Evolutionary conservation across 768 basidiomycete genomes (phyloP).

Genomic region (Wakefieldia striispora): DNA sequence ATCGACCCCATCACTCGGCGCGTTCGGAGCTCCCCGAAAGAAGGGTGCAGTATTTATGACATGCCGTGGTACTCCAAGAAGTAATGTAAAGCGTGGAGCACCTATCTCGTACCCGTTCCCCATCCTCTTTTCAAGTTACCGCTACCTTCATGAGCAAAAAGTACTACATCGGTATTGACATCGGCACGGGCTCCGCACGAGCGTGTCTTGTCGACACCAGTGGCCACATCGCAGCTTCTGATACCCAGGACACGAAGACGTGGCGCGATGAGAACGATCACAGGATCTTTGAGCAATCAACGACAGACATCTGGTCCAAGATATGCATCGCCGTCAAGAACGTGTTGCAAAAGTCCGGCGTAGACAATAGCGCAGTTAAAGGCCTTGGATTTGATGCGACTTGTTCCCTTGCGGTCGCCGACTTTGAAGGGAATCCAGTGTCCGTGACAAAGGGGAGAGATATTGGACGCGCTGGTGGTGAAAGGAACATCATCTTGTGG

Average conservation of each 20-base stretch:
- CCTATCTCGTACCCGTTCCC: conserved; percentile 5
- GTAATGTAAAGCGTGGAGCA: conserved; percentile 11
- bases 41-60: neutral
- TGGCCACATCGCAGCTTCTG: conserved; percentile 74
- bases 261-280: conserved; percentile 84
- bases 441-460: conserved; percentile 66
- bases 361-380: conserved; percentile 63
- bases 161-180: conserved; percentile 70
- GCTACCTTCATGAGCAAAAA: conserved; percentile 35
- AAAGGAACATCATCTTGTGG: conserved; percentile 91
- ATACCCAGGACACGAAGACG: conserved; percentile 78
- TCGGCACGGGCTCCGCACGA: conserved; percentile 93
- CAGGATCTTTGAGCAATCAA: conserved; percentile 96
- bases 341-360: conserved; percentile 56
- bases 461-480: conserved; percentile 57
- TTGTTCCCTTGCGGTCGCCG: conserved; percentile 88
- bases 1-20: neutral
- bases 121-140: neutral
- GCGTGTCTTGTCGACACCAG: conserved; percentile 72
- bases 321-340: conserved; percentile 61
- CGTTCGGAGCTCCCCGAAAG: conserved; percentile 3
- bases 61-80: neutral
- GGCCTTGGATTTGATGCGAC: conserved; percentile 96
- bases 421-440: conserved; percentile 70
- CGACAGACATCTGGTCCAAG: conserved; percentile 78